phyloP scores from a whole-genome alignment of 495 filamentous ascomycete genomes.

The Penicillium verhagenii region DNA sequence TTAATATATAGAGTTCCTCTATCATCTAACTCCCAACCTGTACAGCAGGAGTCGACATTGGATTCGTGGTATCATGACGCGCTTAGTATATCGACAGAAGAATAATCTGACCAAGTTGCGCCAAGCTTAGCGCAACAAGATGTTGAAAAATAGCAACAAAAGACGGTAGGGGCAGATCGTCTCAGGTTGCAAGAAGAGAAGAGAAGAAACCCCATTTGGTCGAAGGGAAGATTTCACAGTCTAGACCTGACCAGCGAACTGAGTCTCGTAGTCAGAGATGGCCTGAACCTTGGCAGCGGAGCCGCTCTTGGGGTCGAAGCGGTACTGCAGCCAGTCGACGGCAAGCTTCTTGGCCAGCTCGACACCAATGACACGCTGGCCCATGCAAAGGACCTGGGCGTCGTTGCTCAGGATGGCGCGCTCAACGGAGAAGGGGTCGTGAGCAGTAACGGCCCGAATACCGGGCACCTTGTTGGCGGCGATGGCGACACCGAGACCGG shows the following conservation, averaged over 20 bases:
- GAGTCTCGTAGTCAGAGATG: conserved; percentile 70
- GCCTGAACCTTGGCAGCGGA: conserved; percentile 74
- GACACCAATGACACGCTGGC: conserved; percentile 77
- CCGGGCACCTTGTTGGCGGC: conserved; percentile 84
- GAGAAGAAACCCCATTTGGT: background rate
- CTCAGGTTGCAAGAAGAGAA: conserved; percentile 2
- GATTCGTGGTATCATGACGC: conserved; percentile 43
- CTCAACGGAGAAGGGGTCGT: conserved; percentile 84
- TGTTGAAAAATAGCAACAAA: background rate
- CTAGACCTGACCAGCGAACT: conserved; percentile 36
- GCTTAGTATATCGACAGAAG: conserved; percentile 23
- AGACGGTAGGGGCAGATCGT: background rate
- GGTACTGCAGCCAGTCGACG: conserved; percentile 78
- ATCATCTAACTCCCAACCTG: conserved; percentile 20
- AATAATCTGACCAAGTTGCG: conserved; percentile 1
- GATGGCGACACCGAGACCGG: conserved; percentile 83
- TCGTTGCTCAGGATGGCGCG: conserved; percentile 79
- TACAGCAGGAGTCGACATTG: conserved; percentile 24
- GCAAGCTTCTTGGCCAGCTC: conserved; percentile 76
- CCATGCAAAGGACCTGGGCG: conserved; percentile 86
- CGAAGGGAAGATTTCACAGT: too few species aligned
- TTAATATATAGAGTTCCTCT: conserved; percentile 16
- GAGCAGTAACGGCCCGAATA: conserved; percentile 80
- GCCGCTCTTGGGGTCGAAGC: conserved; percentile 70
- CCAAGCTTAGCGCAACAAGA: background rate